Evolutionary conservation across 129 eudicot genomes (phyloP).

Genomic region (Solidago caesia): DNA sequence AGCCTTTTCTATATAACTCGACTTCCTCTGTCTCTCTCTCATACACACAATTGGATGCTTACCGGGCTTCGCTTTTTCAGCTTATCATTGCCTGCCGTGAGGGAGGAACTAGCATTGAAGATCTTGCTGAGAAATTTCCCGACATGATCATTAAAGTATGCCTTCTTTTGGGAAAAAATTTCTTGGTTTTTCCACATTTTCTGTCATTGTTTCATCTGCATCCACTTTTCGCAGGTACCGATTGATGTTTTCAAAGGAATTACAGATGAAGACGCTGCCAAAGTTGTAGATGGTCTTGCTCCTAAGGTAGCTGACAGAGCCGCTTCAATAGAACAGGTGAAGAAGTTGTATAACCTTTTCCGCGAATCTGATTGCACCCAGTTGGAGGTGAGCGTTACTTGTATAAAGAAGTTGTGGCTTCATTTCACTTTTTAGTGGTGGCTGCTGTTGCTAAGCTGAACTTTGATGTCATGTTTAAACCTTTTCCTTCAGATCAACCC

Average conservation of each 20-base stretch:
- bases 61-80: conserved; percentile 38
- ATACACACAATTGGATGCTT: conserved; percentile 12
- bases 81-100: conserved; percentile 84
- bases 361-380: conserved; percentile 84
- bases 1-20: neutral
- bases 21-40: neutral
- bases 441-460: neutral
- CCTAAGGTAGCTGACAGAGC: conserved; percentile 77
- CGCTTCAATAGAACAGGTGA: conserved; percentile 92
- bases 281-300: conserved; percentile 96
- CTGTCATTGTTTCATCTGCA: conserved; percentile 12
- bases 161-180: neutral
- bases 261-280: conserved; percentile 44
- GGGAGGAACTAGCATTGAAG: conserved; percentile 99
- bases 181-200: neutral
- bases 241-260: conserved; percentile 23
- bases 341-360: conserved; percentile 90
- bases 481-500: conserved; percentile 74
- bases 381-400: conserved; percentile 63
- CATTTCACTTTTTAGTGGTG: neutral
- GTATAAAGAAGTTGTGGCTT: conserved; percentile 6
- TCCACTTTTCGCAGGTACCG: conserved; percentile 15
- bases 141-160: conserved; percentile 88
- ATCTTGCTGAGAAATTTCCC: conserved; percentile 94
- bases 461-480: conserved; percentile 10